phyloP scores from a whole-genome alignment of 2,329 filamentous ascomycete species.

The Thyridium curvatum region DNA sequence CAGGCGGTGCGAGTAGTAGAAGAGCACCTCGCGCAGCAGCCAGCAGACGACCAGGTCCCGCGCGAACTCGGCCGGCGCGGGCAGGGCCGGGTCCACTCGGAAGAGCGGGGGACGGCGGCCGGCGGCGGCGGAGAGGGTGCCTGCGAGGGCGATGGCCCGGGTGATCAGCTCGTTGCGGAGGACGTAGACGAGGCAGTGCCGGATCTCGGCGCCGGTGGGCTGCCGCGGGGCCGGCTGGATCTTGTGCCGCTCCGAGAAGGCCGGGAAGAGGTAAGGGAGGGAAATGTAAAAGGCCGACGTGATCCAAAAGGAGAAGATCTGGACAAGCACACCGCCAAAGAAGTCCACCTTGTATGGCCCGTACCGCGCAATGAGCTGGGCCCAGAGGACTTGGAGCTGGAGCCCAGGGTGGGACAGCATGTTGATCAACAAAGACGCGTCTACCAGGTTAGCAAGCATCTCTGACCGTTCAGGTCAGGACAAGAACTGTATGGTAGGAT shows the following conservation, averaged over 20 bases:
- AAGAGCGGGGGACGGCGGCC: slow-evolving; percentile 22
- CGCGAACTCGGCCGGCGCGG: slow-evolving; percentile 25
- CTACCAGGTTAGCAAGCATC: too few relatives aligned
- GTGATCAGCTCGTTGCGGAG: slow-evolving; percentile 40
- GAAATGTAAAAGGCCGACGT: slow-evolving; percentile 33
- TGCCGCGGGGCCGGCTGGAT: slow-evolving; percentile 45
- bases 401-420: background rate
- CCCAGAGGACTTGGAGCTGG: slow-evolving; percentile 9
- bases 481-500: too few relatives aligned
- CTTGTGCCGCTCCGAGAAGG: slow-evolving; percentile 44
- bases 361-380: slow-evolving; percentile 11
- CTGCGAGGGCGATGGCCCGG: slow-evolving; percentile 19
- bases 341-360: slow-evolving; percentile 27
- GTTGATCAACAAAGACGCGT: too few relatives aligned
- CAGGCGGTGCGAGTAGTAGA: slow-evolving; percentile 50
- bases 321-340: slow-evolving; percentile 29
- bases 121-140: slow-evolving; percentile 10
- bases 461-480: too few relatives aligned
- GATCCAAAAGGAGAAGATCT: slow-evolving; percentile 39
- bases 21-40: slow-evolving; percentile 40
- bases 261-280: slow-evolving; percentile 36
- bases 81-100: slow-evolving; percentile 29
- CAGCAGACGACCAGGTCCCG: slow-evolving; percentile 34
- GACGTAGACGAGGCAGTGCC: slow-evolving; percentile 35
- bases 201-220: slow-evolving; percentile 36